Evolutionary conservation across 2,329 filamentous ascomycete species (phyloP), one percentile per base, ranked within the genome.

Genomic region (Phyllosticta capitalensis): DNA sequence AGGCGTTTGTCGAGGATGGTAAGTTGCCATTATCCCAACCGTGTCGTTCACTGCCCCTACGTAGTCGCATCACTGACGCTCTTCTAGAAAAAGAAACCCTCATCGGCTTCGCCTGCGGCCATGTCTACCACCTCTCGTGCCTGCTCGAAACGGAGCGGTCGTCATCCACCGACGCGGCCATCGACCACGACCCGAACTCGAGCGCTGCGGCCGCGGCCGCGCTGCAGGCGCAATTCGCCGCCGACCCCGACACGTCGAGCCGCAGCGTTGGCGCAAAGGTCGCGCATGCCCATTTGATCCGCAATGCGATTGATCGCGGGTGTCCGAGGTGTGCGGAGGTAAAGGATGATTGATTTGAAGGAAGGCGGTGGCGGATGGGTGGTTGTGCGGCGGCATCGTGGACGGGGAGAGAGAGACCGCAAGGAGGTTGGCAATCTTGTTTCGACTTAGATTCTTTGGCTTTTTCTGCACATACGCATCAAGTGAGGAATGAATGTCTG

Each of bases 181-280:
- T n/a, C 17, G 38, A 45, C 17, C 14, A 45, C 17, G 38, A 45
- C 38, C 38, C 38, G 12, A 22, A 54, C 26, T 45, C 79, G 66
- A 58, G 78, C 74, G 69, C 71, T 21, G 74, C 67, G 38, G 68
- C 73, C 1, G 71, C 76, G 0, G 72, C 73, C 14, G 73, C 75
- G 24, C 63, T 80, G 57, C 75, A 86, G 60, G 64, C 71, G 51
- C 66, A 68, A 60, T 67, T 75, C 17, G 68, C 67, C 17, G 61
- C 54, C 10, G 70, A 73, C 63, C 70, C 76, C 3, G 75, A 78
- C 2, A 58, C 51, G 3, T 73, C 70, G 68, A 80, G 81, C 7
- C 79, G 86, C 60, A 89, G 87, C 57, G 85, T 97, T 6, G 89
- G 90, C 0, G 84, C 87, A 28, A 96, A 96, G 74, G 90, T 96